Conservation (phyloP, 768 basidiomycete genomes). For the Pleurotus salmoneostramineus region DNA sequence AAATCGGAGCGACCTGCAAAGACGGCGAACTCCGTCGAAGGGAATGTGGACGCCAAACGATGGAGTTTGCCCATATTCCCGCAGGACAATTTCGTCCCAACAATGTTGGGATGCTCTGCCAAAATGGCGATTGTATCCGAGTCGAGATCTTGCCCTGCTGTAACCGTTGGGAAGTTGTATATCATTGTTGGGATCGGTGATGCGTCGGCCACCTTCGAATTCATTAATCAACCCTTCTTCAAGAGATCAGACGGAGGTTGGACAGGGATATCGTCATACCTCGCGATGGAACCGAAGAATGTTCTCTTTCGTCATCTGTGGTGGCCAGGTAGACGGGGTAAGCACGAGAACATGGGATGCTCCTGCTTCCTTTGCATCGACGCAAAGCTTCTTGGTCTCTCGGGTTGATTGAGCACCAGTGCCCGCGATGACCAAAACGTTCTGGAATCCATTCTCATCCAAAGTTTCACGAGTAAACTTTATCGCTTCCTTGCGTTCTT, state of each 20-base stretch:
- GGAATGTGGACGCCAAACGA: constrained; percentile 60
- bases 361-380: constrained; percentile 78
- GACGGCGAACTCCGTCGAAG: constrained; percentile 56
- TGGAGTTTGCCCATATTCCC: constrained; percentile 83
- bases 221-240: too few relatives aligned
- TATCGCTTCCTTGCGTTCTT: constrained; percentile 65
- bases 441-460: constrained; percentile 64
- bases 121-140: constrained; percentile 71
- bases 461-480: constrained; percentile 65
- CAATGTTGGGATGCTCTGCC: constrained; percentile 78
- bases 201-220: constrained; percentile 55
- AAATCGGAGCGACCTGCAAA: constrained; percentile 75
- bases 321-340: constrained; percentile 70
- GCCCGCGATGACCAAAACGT: constrained; percentile 73
- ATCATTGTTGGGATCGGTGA: constrained; percentile 73
- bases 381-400: constrained; percentile 66
- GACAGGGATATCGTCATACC: constrained; percentile 26
- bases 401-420: constrained; percentile 80
- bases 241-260: background rate
- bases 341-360: constrained; percentile 75
- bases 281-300: constrained; percentile 65
- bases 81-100: constrained; percentile 83
- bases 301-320: constrained; percentile 57
- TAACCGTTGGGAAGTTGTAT: constrained; percentile 84
- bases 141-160: constrained; percentile 80